Conservation (phyloP, 164 flowering plant genomes). For the Liquidambar formosana region DNA sequence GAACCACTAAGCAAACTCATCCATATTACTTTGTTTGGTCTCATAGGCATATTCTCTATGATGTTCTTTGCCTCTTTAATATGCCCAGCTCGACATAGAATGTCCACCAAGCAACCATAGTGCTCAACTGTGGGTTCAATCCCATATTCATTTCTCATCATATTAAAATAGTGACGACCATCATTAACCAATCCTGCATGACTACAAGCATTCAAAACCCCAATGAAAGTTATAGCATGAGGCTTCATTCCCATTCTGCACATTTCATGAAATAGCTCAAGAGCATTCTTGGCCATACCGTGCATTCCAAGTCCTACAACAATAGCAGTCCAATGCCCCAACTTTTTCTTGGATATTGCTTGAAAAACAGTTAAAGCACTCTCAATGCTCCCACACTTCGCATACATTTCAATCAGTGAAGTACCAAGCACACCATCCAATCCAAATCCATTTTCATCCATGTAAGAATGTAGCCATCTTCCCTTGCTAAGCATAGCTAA, state of each 20-base stretch:
- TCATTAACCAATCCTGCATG: slow-evolving; percentile 39
- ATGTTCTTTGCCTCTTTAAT: slow-evolving; percentile 29
- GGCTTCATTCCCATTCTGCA: no score
- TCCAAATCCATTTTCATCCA: slow-evolving; percentile 17
- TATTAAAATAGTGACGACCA: no score
- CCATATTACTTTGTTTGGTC: slow-evolving; percentile 35
- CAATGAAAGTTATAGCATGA: slow-evolving; percentile 31
- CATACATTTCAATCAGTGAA: slow-evolving; percentile 35
- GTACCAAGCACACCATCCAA: slow-evolving; percentile 29
- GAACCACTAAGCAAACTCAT: slow-evolving; percentile 33
- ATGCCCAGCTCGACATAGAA: slow-evolving; percentile 31
- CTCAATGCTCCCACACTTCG: slow-evolving; percentile 36
- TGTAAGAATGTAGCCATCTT: slow-evolving; percentile 31
- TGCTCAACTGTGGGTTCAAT: slow-evolving; percentile 33
- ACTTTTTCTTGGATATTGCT: slow-evolving; percentile 21
- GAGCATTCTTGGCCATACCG: slow-evolving; percentile 28
- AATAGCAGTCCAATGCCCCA: slow-evolving; percentile 36
- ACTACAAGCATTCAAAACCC: slow-evolving; percentile 31
- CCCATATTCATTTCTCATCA: slow-evolving; percentile 19
- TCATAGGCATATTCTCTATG: slow-evolving; percentile 32
- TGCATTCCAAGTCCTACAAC: slow-evolving; percentile 34
- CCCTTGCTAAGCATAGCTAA: slow-evolving; percentile 29
- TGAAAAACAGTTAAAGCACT: slow-evolving; percentile 23
- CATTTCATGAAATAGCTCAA: slow-evolving; percentile 25
- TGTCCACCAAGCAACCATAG: slow-evolving; percentile 40